phyloP scores from a whole-genome alignment of 352 stramenopile genomes.

The Pythium periplocum region DNA sequence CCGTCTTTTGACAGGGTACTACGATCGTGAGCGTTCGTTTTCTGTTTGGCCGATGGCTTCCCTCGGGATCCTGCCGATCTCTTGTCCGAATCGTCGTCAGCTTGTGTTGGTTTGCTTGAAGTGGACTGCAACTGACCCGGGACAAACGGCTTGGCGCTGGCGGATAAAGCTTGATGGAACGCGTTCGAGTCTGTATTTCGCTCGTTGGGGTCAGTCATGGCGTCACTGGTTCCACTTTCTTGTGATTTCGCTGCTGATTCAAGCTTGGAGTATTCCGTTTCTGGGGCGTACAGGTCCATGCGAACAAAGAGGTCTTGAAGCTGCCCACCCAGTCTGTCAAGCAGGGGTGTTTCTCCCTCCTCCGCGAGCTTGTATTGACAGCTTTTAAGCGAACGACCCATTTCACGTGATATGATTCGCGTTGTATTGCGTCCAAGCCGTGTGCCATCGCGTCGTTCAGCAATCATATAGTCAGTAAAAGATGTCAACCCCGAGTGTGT shows the following conservation, averaged over 20 bases:
- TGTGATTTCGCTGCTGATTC: not conserved
- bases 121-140: too few species aligned
- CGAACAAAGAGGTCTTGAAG: constrained; percentile 29
- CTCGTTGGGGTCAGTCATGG: too few species aligned
- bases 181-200: too few species aligned
- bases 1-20: too few species aligned
- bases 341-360: constrained; percentile 18
- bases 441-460: constrained; percentile 20
- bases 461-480: constrained; percentile 29
- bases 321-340: constrained; percentile 21
- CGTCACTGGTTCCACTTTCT: not conserved
- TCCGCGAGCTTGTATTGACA: constrained; percentile 22
- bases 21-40: too few species aligned
- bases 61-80: too few species aligned
- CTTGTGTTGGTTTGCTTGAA: too few species aligned
- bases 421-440: constrained; percentile 20
- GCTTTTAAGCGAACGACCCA: constrained; percentile 23
- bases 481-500: not conserved
- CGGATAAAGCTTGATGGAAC: too few species aligned
- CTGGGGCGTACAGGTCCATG: constrained; percentile 23
- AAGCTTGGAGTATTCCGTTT: not conserved
- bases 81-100: too few species aligned
- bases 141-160: too few species aligned
- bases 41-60: too few species aligned
- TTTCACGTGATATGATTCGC: constrained; percentile 24